These are phyloP conservation scores for Arabis alpina DNA, from an alignment of 345 rosid species.

Conservation along the genomic window DNA sequence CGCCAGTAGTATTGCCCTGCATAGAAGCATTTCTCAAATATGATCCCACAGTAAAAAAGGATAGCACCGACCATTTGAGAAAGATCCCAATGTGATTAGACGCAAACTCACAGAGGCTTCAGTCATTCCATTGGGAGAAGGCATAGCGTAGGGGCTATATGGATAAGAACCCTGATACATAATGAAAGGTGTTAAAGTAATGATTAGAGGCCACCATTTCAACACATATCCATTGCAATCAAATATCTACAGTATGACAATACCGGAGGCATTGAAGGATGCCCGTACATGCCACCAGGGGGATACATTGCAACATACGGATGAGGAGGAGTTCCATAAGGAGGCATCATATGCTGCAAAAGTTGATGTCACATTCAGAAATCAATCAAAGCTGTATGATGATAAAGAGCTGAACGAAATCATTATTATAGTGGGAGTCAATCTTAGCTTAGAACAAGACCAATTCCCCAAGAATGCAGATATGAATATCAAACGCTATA, in stretches of 20 bases:
- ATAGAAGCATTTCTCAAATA: conserved; percentile 30
- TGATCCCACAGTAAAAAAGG: conserved; percentile 19
- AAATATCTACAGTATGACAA: conserved; percentile 32
- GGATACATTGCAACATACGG: conserved; percentile 99
- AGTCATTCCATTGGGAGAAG: conserved; percentile 86
- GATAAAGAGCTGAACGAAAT: conserved; percentile 14
- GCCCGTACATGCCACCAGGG: conserved; percentile 93
- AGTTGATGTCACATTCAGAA: conserved; percentile 22
- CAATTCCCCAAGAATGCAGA: conserved; percentile 8
- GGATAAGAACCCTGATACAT: conserved; percentile 87
- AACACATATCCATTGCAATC: conserved; percentile 22
- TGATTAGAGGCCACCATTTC: conserved; percentile 12
- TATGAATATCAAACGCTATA: conserved; percentile 6
- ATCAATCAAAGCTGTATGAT: conserved; percentile 19
- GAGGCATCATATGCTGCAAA: conserved; percentile 96
- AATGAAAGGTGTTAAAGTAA: conserved; percentile 11
- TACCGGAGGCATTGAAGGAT: conserved; percentile 97
- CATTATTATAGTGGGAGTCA: background rate
- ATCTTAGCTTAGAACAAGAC: conserved; percentile 7
- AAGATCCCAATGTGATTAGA: conserved; percentile 28
- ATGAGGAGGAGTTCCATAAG: conserved; percentile 96
- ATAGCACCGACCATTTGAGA: conserved; percentile 17
- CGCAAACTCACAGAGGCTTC: conserved; percentile 75
- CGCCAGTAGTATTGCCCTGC: conserved; percentile 81
- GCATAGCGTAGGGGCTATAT: conserved; percentile 94